Percentiles rank a stretch among this genome's conserved stretches.
phyloP scores from a whole-genome alignment of 1,284 basidiomycete species.

The Mycena sp. region DNA sequence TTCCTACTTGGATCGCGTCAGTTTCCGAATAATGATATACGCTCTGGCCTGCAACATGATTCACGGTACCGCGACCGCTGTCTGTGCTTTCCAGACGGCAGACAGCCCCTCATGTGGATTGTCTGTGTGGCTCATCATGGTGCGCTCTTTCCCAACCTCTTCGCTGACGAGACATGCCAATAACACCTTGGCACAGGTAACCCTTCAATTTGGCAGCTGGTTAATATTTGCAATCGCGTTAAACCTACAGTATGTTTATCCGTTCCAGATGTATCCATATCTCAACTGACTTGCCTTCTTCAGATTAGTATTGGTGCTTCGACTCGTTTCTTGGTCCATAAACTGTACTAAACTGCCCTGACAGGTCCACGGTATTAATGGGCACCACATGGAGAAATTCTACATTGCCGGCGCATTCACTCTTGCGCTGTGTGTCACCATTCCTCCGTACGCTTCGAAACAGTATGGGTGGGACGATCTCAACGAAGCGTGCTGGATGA shows the following conservation, averaged over 20 bases:
- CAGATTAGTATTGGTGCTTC: no score
- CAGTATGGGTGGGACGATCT: slow-evolving; percentile 13
- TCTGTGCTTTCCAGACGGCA: background rate
- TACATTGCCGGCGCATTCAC: slow-evolving; percentile 3
- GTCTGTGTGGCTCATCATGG: slow-evolving; percentile 4
- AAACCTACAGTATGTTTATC: slow-evolving; percentile 3
- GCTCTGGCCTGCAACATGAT: background rate
- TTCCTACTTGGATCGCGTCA: background rate
- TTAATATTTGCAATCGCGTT: slow-evolving; percentile 8
- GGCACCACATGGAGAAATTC: slow-evolving; percentile 8
- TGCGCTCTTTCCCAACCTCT: background rate
- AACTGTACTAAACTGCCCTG: background rate
- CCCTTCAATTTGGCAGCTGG: background rate
- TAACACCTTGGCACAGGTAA: background rate
- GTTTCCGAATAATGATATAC: background rate
- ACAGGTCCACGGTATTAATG: slow-evolving; percentile 3
- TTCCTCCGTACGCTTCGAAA: background rate
- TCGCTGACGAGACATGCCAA: no score
- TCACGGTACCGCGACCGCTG: background rate
- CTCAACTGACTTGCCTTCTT: background rate
- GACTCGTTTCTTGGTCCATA: background rate
- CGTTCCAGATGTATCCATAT: no score
- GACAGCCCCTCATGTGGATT: background rate
- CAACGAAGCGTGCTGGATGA: slow-evolving; percentile 8
- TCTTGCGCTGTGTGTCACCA: background rate